These are phyloP conservation scores for Scopulariopsis brevicaulis DNA, from an alignment of 2,329 filamentous ascomycete species.

Conservation along the genomic window DNA sequence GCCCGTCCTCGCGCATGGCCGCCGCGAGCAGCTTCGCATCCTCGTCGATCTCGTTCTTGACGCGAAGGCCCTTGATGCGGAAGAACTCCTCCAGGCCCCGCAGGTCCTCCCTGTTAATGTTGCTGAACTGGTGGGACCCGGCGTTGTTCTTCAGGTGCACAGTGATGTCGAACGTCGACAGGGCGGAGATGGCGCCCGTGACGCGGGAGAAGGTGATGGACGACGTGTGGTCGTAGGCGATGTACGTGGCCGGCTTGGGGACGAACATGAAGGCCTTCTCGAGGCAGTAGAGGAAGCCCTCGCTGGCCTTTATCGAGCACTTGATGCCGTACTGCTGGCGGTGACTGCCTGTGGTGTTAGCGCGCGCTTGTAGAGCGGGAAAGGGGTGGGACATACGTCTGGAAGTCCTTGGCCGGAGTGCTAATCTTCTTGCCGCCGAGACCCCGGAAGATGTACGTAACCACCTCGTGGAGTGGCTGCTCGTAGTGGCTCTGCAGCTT, in stretches of 20 bases:
- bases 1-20: constrained; percentile 72
- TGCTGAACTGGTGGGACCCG: constrained; percentile 91
- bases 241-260: constrained; percentile 94
- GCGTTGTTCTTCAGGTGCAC: constrained; percentile 80
- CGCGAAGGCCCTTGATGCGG: constrained; percentile 85
- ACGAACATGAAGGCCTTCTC: constrained; percentile 99
- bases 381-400: constrained; percentile 40
- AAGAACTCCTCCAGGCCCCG: constrained; percentile 96
- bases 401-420: constrained; percentile 87
- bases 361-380: neutral
- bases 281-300: constrained; percentile 91
- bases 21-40: constrained; percentile 73
- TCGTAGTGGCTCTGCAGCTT: constrained; percentile 86
- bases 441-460: constrained; percentile 91
- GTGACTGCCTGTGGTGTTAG: constrained; percentile 42
- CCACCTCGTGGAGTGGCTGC: constrained; percentile 82
- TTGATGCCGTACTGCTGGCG: constrained; percentile 93
- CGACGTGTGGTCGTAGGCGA: constrained; percentile 85
- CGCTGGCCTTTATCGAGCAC: constrained; percentile 99
- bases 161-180: constrained; percentile 94
- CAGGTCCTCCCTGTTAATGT: constrained; percentile 97
- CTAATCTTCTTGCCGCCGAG: constrained; percentile 92
- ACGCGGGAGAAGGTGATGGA: constrained; percentile 94
- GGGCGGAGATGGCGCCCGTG: constrained; percentile 82
- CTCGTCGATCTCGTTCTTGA: constrained; percentile 98